phyloP scores from a whole-genome alignment of 2,329 filamentous ascomycete genomes.

The Paecilomyces niveus region DNA sequence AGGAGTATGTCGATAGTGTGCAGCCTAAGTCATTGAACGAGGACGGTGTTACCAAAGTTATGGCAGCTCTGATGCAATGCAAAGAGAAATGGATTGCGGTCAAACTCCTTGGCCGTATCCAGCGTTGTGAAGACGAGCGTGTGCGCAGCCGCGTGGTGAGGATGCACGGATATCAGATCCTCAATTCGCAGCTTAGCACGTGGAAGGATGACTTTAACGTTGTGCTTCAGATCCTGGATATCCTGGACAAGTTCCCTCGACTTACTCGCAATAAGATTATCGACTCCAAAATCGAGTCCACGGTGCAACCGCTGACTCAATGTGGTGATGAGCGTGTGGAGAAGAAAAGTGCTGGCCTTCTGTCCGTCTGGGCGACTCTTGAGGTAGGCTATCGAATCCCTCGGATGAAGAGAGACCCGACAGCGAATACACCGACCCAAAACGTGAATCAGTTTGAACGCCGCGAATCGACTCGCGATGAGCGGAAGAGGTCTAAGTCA shows the following conservation, averaged over 20 bases:
- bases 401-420: slow-evolving; percentile 75
- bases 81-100: slow-evolving; percentile 99
- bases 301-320: slow-evolving; percentile 60
- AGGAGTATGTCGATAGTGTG: slow-evolving; percentile 89
- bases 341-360: slow-evolving; percentile 60
- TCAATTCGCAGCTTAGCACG: slow-evolving; percentile 76
- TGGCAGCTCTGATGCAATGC: slow-evolving; percentile 94
- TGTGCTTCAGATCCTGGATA: slow-evolving; percentile 79
- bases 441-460: slow-evolving; percentile 60
- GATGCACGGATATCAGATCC: slow-evolving; percentile 94
- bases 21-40: slow-evolving; percentile 73
- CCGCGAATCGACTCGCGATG: slow-evolving; percentile 43
- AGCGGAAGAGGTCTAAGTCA: slow-evolving; percentile 42
- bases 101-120: slow-evolving; percentile 84
- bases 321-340: slow-evolving; percentile 70
- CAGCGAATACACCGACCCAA: slow-evolving; percentile 42
- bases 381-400: slow-evolving; percentile 90
- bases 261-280: slow-evolving; percentile 95
- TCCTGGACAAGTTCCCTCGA: slow-evolving; percentile 80
- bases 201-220: slow-evolving; percentile 90
- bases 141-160: slow-evolving; percentile 84
- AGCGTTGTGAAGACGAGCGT: slow-evolving; percentile 76
- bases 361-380: slow-evolving; percentile 82
- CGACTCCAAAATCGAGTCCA: slow-evolving; percentile 87
- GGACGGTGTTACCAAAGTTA: slow-evolving; percentile 82